These are phyloP conservation scores for Boletus huronensis DNA, from an alignment of 768 basidiomycete genomes.

Conservation along the genomic window DNA sequence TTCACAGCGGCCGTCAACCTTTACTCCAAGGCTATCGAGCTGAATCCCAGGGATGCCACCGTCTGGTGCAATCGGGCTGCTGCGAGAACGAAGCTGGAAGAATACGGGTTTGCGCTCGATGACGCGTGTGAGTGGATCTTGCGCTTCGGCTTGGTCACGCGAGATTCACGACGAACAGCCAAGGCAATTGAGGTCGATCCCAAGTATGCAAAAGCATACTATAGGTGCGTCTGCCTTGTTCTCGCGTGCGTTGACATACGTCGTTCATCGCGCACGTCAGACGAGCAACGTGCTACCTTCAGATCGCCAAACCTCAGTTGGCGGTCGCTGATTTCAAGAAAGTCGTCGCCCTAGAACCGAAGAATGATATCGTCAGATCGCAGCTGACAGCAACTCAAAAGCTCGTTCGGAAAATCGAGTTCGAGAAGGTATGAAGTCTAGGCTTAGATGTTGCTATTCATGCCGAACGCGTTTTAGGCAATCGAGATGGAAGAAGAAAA, in stretches of 20 bases:
- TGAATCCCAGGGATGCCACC: constrained; percentile 85
- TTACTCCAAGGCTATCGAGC: constrained; percentile 81
- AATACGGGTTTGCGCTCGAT: constrained; percentile 86
- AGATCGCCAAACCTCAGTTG: constrained; percentile 81
- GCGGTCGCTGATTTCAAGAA: constrained; percentile 89
- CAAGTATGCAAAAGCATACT: constrained; percentile 87
- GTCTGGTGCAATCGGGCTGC: constrained; percentile 95
- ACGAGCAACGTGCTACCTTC: constrained; percentile 86
- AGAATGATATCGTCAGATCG: constrained; percentile 72
- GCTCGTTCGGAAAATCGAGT: constrained; percentile 83
- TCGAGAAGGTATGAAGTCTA: constrained; percentile 67
- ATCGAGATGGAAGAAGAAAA: constrained; percentile 93
- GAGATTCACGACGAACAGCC: constrained; percentile 40
- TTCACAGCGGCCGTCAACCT: constrained; percentile 73
- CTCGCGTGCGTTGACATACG: not conserved
- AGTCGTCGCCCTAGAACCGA: constrained; percentile 78
- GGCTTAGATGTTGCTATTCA: not conserved
- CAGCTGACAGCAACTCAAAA: constrained; percentile 91
- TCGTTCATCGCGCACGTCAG: constrained; percentile 35
- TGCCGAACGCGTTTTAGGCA: constrained; percentile 47
- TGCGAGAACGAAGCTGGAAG: constrained; percentile 87
- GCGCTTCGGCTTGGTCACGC: constrained; percentile 6
- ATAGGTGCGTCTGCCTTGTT: constrained; percentile 48
- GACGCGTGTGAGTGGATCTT: constrained; percentile 69
- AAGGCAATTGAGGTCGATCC: constrained; percentile 87